Evolutionary conservation across 192 early-diverging fungal species (phyloP), one percentile per base, ranked within the genome.

Genomic region (Mortierella hygrophila): DNA sequence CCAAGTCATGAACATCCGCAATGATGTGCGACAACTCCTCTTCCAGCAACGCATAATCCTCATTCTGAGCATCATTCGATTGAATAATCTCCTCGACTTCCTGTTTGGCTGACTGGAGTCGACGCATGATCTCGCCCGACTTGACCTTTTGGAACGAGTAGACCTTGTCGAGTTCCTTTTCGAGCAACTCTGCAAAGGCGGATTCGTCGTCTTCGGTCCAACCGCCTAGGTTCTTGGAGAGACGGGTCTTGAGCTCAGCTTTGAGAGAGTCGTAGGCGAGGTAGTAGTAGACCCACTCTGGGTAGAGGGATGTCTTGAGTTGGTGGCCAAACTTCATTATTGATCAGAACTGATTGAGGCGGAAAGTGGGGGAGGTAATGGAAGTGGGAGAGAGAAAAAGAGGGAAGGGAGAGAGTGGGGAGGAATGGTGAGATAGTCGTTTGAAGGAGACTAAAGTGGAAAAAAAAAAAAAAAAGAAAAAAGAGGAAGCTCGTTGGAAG

Each of bases 291-390:
- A 93, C 93, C 97, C 97, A 98, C 82, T 97, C 96, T 29, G 94
- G 93, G 80, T 95, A 95, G 47, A 97, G 92, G 41, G 93, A 92
- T 42, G 94, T 93, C 76, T 93, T 92, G 44, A 98, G 91, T 83
- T 96, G 95, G 75, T 94, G 94, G 42, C 97, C 97, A 92, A 97
- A 98, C 91, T 98, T 98, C 97, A 98, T 98, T 68, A 49, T 32
- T 69, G 75, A 68, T 74, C 47, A 72, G 29, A 3, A 21, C 49
- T 20, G 18, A 52, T 18, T 35, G 74, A 35, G 38, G 6, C 15
- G 18, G 18, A 18, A 1, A 38, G 54, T 37, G 9, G 20, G 40
- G 11, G 23, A 29, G 47, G 49, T 4, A 47, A 10, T 13, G 46
- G 37, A 49, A 8, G 44, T 10, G 38, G 54, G 37, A 60, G 5